A percentile compares a stretch with the other conserved stretches of the same genome.
These are phyloP conservation scores for Anthracocystis setariae DNA, from an alignment of 1,284 basidiomycete species.

Conservation along the genomic window DNA sequence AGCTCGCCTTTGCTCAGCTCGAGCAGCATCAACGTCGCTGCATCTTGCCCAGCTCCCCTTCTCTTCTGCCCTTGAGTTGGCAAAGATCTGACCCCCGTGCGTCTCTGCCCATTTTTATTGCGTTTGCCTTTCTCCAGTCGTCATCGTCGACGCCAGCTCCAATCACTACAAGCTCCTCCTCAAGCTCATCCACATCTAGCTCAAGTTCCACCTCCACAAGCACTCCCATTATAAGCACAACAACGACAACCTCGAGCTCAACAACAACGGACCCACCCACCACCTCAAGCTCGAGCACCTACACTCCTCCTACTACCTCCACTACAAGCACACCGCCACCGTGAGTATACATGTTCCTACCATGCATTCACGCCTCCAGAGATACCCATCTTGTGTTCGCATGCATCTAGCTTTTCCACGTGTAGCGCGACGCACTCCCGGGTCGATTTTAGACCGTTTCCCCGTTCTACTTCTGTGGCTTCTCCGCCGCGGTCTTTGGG, in stretches of 20 bases:
- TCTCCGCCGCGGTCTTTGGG: slow-evolving; percentile 6
- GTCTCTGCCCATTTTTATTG: background rate
- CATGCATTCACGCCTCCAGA: background rate
- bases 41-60: background rate
- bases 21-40: background rate
- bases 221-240: slow-evolving; percentile 12
- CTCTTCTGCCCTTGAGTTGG: background rate
- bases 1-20: background rate
- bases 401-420: slow-evolving; percentile 11
- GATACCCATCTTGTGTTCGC: slow-evolving; percentile 13
- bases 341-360: slow-evolving; percentile 26
- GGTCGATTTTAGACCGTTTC: background rate
- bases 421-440: slow-evolving; percentile 18
- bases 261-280: slow-evolving; percentile 11
- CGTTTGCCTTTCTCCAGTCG: background rate
- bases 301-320: slow-evolving; percentile 11
- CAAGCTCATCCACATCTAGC: slow-evolving; percentile 19
- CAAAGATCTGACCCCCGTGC: slow-evolving; percentile 3
- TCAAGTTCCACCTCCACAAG: slow-evolving; percentile 17
- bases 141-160: slow-evolving; percentile 4
- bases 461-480: background rate
- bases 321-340: slow-evolving; percentile 31
- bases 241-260: slow-evolving; percentile 8
- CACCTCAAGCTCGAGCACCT: slow-evolving; percentile 16
- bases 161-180: slow-evolving; percentile 13